A percentile compares a stretch with the other conserved stretches of the same genome.
Conservation (phyloP, 2,329 filamentous ascomycete species). For the Monosporascus sp. region DNA sequence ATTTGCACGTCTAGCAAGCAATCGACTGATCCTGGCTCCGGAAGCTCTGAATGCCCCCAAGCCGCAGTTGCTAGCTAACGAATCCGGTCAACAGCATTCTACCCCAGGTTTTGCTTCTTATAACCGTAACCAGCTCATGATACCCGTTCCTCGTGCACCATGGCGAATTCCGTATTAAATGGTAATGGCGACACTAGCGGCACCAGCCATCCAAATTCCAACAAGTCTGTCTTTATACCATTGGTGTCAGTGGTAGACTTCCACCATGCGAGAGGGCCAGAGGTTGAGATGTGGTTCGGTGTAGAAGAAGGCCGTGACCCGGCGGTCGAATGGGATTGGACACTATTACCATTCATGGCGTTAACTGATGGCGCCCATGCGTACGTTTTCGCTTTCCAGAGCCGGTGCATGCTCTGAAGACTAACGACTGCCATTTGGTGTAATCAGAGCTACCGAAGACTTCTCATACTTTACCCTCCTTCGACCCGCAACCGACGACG, state of each 20-base stretch:
- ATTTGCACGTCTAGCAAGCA: no score
- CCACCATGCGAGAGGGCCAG: constrained; percentile 81
- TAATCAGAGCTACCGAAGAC: constrained; percentile 73
- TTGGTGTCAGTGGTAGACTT: constrained; percentile 79
- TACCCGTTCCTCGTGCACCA: not conserved
- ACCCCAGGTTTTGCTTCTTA: not conserved
- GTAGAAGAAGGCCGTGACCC: constrained; percentile 70
- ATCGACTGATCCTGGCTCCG: not conserved
- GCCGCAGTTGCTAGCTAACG: not conserved
- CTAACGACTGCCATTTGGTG: constrained; percentile 10
- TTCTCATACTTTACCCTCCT: constrained; percentile 97
- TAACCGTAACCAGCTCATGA: not conserved
- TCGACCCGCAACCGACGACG: constrained; percentile 48
- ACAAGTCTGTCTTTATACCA: constrained; percentile 49
- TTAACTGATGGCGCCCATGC: constrained; percentile 92
- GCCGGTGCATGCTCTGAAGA: not conserved
- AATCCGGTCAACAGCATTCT: not conserved
- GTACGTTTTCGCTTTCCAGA: constrained; percentile 46
- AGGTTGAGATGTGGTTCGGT: constrained; percentile 91
- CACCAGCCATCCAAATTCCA: not conserved
- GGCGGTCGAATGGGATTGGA: constrained; percentile 81
- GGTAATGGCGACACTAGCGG: not conserved
- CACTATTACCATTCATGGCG: constrained; percentile 91
- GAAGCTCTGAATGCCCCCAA: not conserved
- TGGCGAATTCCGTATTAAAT: not conserved